phyloP scores from a whole-genome alignment of 257 asterid genomes.

The Thymus quinquecostatus region DNA sequence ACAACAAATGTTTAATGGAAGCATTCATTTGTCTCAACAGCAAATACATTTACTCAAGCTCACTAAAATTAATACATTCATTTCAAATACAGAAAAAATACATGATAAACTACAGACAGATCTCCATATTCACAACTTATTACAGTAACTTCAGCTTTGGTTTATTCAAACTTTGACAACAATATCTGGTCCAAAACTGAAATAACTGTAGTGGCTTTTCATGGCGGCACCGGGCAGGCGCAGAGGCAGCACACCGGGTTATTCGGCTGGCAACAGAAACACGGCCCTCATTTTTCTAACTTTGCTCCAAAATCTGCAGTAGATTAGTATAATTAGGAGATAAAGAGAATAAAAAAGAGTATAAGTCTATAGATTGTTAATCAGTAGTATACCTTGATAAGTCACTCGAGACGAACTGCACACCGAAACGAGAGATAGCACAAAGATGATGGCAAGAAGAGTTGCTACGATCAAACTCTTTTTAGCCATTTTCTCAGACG shows the following conservation, averaged over 20 bases:
- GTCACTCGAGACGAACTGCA: conserved; percentile 29
- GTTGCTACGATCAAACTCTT: neutral
- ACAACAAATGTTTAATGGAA: too few species aligned
- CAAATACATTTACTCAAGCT: too few species aligned
- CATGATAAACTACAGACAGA: too few species aligned
- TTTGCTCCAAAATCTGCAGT: conserved; percentile 28
- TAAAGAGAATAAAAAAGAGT: too few species aligned
- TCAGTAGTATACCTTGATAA: conserved; percentile 27
- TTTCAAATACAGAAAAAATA: too few species aligned
- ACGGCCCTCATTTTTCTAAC: conserved; percentile 35
- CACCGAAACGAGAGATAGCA: conserved; percentile 24
- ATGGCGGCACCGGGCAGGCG: neutral
- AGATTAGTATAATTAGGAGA: neutral
- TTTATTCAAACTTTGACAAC: too few species aligned
- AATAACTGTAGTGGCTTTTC: neutral
- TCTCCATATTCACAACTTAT: too few species aligned
- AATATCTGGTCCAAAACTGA: neutral
- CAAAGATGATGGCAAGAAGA: conserved; percentile 23
- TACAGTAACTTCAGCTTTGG: neutral
- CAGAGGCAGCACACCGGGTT: conserved; percentile 21
- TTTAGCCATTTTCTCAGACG: neutral
- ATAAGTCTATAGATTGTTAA: neutral
- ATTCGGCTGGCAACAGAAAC: conserved; percentile 33
- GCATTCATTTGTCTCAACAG: too few species aligned
- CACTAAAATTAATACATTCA: too few species aligned